Base-by-base conservation (phyloP, 2,329 filamentous ascomycete genomes). In the Cadophora malorum region DNA sequence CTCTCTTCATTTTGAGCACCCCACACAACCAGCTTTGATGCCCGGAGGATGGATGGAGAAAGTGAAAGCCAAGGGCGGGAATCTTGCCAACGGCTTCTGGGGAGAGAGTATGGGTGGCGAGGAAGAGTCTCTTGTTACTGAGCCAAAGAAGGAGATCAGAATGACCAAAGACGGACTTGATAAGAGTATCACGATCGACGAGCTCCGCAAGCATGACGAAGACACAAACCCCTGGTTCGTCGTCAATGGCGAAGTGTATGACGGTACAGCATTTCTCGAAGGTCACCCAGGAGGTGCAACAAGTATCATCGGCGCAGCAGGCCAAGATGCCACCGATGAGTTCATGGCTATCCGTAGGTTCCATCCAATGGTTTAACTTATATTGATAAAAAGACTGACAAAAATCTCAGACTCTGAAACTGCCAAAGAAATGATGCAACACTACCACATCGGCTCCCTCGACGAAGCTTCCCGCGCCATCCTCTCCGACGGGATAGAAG, bases 11-110 rank as follows among this genome's bases (percentile, higher is more conserved):
- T 97, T 97, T 73, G 94, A 97, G 78, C 94, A 97, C 74, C 94
- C 94, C 0, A 96, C 93, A 2, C 91, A 94, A 71, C 92, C 94
- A 7, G 89, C 90, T 0, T 79, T 93, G 47, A 89, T 90, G 71
- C 85, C 91, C 0, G 92, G 92, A 16, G 94, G 94, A 0, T 97
- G 94, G 94, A 97, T 97, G 94, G 93, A 97, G 75, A 85, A 90
- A 19, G 90, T 96, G 28, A 97, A 96, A 79, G 93, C 92, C 71
- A 83, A 84, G 0, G 94, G 94, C 0, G 93, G 93, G 0, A 89
- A 97, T 75, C 81, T 97, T 21, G 83, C 85, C 7, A 96, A 97
- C 73, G 91, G 92, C 0, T 90, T 89, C 75, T 97, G 94, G 93
- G 94, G 94, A 8, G 93, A 96, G 77, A 88, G 83, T 69, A 79